Percentiles rank a stretch among this genome's conserved stretches.
phyloP scores from a whole-genome alignment of 305 asterid species.

The Fraxinus ornus region DNA sequence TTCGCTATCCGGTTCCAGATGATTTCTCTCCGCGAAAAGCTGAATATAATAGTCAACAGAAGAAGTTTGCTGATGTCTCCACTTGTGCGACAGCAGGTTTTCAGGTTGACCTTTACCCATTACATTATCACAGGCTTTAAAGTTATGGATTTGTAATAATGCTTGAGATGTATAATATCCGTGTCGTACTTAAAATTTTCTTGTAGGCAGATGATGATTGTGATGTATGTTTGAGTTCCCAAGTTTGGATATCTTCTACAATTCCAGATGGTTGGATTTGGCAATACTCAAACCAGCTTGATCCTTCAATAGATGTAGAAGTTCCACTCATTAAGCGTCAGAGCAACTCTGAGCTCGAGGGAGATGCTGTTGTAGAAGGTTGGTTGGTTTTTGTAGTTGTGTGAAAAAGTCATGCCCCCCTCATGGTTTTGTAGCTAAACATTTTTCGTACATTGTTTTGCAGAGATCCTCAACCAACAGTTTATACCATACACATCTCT shows the following conservation, averaged over 20 bases:
- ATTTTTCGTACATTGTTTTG: conserved; percentile 19
- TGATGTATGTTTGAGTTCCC: conserved; percentile 36
- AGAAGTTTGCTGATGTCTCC: conserved; percentile 33
- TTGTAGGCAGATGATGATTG: conserved; percentile 63
- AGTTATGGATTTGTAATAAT: conserved; percentile 19
- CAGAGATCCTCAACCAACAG: conserved; percentile 87
- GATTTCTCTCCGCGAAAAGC: conserved; percentile 42
- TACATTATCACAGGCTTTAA: conserved; percentile 16
- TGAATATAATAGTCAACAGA: conserved; percentile 31
- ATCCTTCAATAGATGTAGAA: conserved; percentile 45
- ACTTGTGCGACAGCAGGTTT: conserved; percentile 32
- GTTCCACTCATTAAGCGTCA: conserved; percentile 56
- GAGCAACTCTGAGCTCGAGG: conserved; percentile 89
- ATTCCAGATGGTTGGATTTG: conserved; percentile 88
- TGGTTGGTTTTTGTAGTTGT: conserved; percentile 29
- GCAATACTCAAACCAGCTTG: conserved; percentile 49
- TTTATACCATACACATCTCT: conserved; percentile 56
- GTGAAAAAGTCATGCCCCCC: conserved; percentile 18
- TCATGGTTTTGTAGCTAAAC: conserved; percentile 22
- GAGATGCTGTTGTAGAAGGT: conserved; percentile 89
- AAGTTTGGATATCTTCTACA: conserved; percentile 76
- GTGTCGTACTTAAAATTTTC: conserved; percentile 22
- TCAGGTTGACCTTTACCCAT: conserved; percentile 44
- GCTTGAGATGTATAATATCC: conserved; percentile 20
- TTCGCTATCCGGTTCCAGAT: conserved; percentile 88